These are phyloP conservation scores for Podaxis pistillaris DNA, from an alignment of 768 basidiomycete species.

Conservation along the genomic window DNA sequence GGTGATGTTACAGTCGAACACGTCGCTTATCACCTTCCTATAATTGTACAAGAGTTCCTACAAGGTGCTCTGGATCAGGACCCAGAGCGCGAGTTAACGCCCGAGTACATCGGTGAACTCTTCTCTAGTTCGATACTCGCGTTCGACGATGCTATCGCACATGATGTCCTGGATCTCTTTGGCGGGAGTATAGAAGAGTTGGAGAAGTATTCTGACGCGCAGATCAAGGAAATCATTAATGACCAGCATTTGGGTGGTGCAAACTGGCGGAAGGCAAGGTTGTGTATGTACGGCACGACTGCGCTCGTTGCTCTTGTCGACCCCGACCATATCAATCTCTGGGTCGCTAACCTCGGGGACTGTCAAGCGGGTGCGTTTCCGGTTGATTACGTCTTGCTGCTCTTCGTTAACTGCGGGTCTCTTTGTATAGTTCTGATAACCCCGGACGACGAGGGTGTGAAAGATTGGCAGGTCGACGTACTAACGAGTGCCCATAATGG, in stretches of 20 bases:
- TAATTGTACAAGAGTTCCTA: slow-evolving; percentile 61
- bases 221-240: slow-evolving; percentile 61
- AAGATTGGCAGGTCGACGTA: slow-evolving; percentile 58
- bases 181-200: slow-evolving; percentile 50
- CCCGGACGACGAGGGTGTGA: slow-evolving; percentile 29
- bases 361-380: slow-evolving; percentile 62
- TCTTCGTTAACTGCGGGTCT: slow-evolving; percentile 3
- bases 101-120: slow-evolving; percentile 51
- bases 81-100: slow-evolving; percentile 36
- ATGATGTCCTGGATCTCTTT: slow-evolving; percentile 62
- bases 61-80: slow-evolving; percentile 40
- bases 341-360: slow-evolving; percentile 81
- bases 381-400: slow-evolving; percentile 12
- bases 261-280: slow-evolving; percentile 62
- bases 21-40: slow-evolving; percentile 65
- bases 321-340: slow-evolving; percentile 64
- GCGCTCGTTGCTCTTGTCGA: slow-evolving; percentile 73
- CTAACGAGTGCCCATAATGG: slow-evolving; percentile 73
- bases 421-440: slow-evolving; percentile 6
- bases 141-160: slow-evolving; percentile 67
- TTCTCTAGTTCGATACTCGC: slow-evolving; percentile 57
- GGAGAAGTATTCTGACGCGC: slow-evolving; percentile 48
- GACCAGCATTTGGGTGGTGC: slow-evolving; percentile 56
- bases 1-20: slow-evolving; percentile 71
- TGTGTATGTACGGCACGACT: slow-evolving; percentile 81